These are phyloP conservation scores for Penicillium canariense DNA, from an alignment of 495 filamentous ascomycete genomes.

Conservation along the genomic window DNA sequence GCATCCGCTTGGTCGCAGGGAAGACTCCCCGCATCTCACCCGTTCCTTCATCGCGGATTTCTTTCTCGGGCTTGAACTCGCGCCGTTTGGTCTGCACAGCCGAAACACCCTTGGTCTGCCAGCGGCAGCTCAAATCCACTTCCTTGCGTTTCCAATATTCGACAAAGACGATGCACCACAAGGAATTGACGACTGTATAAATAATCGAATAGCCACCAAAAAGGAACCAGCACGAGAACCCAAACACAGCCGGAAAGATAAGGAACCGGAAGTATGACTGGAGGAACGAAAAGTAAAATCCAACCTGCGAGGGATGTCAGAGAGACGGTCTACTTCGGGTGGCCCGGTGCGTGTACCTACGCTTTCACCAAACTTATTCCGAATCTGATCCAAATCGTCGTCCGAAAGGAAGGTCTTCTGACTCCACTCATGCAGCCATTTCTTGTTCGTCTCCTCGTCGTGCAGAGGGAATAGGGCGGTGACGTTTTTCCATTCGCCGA, in stretches of 20 bases:
- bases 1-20: conserved; percentile 71
- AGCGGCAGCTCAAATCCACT: conserved; percentile 82
- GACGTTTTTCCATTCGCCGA: conserved; percentile 83
- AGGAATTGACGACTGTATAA: conserved; percentile 75
- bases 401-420: conserved; percentile 73
- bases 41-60: conserved; percentile 75
- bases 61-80: conserved; percentile 75
- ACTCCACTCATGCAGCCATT: conserved; percentile 88
- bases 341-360: conserved; percentile 34
- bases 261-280: conserved; percentile 90
- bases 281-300: conserved; percentile 95
- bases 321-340: not conserved
- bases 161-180: conserved; percentile 89
- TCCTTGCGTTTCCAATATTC: conserved; percentile 98
- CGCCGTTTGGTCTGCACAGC: conserved; percentile 72
- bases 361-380: conserved; percentile 88
- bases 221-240: conserved; percentile 75
- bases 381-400: conserved; percentile 77
- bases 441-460: conserved; percentile 80
- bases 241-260: conserved; percentile 79
- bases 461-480: conserved; percentile 85
- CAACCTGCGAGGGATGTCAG: conserved; percentile 63
- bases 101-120: conserved; percentile 87
- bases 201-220: conserved; percentile 80
- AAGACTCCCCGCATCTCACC: conserved; percentile 80